Percentiles rank a stretch among this genome's conserved stretches.
Conservation (phyloP, 2,329 filamentous ascomycete species). For the Clonostachys rosea region DNA sequence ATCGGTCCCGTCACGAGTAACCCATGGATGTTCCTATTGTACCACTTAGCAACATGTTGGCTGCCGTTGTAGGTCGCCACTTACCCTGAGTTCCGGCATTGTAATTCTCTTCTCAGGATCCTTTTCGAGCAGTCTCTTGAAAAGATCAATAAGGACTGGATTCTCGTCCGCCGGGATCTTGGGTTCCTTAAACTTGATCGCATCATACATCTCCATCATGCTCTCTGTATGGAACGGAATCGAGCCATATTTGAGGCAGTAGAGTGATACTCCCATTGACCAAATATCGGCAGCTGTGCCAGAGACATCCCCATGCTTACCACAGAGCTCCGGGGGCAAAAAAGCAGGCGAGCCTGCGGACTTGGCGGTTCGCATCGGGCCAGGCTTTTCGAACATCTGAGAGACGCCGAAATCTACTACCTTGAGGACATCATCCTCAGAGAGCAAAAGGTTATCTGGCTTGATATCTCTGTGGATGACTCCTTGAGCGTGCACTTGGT, state of each 20-base stretch:
- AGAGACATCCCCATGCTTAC: slow-evolving; percentile 80
- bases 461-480: slow-evolving; percentile 97
- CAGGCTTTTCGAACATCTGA: slow-evolving; percentile 88
- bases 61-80: slow-evolving; percentile 17
- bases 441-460: slow-evolving; percentile 90
- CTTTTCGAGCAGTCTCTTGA: slow-evolving; percentile 74
- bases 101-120: slow-evolving; percentile 77
- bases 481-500: slow-evolving; percentile 80
- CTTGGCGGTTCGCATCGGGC: slow-evolving; percentile 87
- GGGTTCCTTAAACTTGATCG: slow-evolving; percentile 70
- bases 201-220: slow-evolving; percentile 83
- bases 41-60: slow-evolving; percentile 7
- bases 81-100: slow-evolving; percentile 77
- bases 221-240: slow-evolving; percentile 80
- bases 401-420: slow-evolving; percentile 99
- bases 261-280: slow-evolving; percentile 96
- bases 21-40: slow-evolving; percentile 81
- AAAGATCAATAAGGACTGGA: slow-evolving; percentile 68
- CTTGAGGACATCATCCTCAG: slow-evolving; percentile 88
- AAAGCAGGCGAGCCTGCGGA: slow-evolving; percentile 94
- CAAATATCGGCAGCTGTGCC: slow-evolving; percentile 92
- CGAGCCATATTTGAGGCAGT: slow-evolving; percentile 82
- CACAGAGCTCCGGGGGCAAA: slow-evolving; percentile 86
- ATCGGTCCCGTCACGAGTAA: slow-evolving; percentile 76
- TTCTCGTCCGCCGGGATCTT: slow-evolving; percentile 60